Evolutionary conservation across 2,329 filamentous ascomycete genomes (phyloP).

Genomic region (Cytospora schulzeri): DNA sequence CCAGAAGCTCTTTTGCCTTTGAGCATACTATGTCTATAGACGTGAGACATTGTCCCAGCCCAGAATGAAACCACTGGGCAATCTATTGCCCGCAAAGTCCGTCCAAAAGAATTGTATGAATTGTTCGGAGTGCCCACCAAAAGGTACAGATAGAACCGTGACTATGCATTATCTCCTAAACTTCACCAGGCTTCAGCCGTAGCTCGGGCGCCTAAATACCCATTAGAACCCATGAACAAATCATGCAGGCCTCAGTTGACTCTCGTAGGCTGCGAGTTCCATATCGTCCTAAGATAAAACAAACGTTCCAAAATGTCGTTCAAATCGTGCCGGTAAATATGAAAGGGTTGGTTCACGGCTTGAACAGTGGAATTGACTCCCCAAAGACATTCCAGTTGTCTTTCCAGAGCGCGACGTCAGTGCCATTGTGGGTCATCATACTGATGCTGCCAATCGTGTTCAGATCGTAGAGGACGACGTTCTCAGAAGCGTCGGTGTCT

Average conservation of each 20-base stretch:
- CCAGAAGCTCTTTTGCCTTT: background rate
- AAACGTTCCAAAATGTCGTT: background rate
- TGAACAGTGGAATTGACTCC: slow-evolving; percentile 33
- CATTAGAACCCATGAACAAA: background rate
- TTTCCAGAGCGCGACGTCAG: slow-evolving; percentile 38
- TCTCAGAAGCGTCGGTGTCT: slow-evolving; percentile 14
- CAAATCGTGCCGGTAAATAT: background rate
- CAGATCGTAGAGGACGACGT: slow-evolving; percentile 43
- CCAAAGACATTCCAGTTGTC: slow-evolving; percentile 42
- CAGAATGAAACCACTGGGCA: background rate
- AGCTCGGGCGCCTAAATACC: background rate
- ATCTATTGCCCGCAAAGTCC: background rate
- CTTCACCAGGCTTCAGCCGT: background rate
- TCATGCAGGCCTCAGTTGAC: background rate
- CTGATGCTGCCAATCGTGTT: slow-evolving; percentile 44
- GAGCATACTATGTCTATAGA: background rate
- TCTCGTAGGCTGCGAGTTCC: background rate
- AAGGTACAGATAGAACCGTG: background rate
- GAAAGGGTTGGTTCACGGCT: slow-evolving; percentile 7
- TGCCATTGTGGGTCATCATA: slow-evolving; percentile 40
- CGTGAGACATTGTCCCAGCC: background rate
- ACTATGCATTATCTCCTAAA: background rate
- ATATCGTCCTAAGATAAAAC: background rate
- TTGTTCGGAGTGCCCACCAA: background rate
- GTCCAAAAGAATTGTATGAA: background rate